Evolutionary conservation across 768 basidiomycete species (phyloP).

Genomic region (Cyclocybe aegerita): DNA sequence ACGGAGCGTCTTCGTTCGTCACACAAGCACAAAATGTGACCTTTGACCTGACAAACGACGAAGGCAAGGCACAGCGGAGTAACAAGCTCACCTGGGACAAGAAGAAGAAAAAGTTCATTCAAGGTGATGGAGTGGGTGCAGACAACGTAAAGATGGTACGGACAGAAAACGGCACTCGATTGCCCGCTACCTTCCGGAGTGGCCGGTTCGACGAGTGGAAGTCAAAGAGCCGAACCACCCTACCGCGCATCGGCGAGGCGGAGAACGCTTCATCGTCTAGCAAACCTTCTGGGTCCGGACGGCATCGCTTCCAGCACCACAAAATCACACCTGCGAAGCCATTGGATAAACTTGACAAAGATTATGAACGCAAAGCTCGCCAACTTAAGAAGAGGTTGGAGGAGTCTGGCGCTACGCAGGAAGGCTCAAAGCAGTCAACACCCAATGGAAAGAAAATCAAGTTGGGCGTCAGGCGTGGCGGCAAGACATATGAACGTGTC

Average conservation of each 20-base stretch:
- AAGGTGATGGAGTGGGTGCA: constrained; percentile 80
- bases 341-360: constrained; percentile 67
- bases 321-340: constrained; percentile 66
- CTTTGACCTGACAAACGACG: constrained; percentile 84
- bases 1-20: constrained; percentile 85
- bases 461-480: constrained; percentile 49
- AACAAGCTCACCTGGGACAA: constrained; percentile 89
- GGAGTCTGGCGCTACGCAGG: constrained; percentile 20
- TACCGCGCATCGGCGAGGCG: constrained; percentile 83
- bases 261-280: constrained; percentile 48
- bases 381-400: constrained; percentile 58
- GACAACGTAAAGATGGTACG: constrained; percentile 94
- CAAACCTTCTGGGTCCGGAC: constrained; percentile 40
- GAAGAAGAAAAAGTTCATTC: constrained; percentile 92
- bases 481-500: constrained; percentile 61
- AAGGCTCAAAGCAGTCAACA: constrained; percentile 2
- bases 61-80: constrained; percentile 56
- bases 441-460: constrained; percentile 29
- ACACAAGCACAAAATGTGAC: constrained; percentile 78
- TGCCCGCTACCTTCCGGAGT: constrained; percentile 90
- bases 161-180: constrained; percentile 87
- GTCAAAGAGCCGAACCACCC: constrained; percentile 63
- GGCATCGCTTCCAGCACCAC: constrained; percentile 74
- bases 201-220: constrained; percentile 98
- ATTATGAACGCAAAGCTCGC: constrained; percentile 74